Percentiles rank a stretch among this genome's conserved stretches.
phyloP scores from a whole-genome alignment of 2,329 filamentous ascomycete genomes.

The Pseudogymnoascus sp. region DNA sequence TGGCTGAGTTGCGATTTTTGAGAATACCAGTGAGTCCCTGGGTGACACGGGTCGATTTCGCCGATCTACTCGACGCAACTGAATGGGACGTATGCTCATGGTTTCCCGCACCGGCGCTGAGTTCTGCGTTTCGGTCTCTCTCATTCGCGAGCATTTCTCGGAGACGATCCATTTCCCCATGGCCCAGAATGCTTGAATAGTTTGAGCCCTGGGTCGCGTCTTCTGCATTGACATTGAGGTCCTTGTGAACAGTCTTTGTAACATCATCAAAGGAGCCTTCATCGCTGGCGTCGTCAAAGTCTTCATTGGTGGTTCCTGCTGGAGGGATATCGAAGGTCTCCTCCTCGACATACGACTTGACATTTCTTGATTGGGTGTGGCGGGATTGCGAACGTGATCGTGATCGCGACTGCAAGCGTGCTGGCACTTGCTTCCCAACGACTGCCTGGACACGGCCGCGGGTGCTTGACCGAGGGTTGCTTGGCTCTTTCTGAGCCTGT shows the following conservation, averaged over 20 bases:
- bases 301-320: background rate
- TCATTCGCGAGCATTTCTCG: constrained; percentile 12
- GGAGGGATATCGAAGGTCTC: constrained; percentile 39
- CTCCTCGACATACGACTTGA: constrained; percentile 31
- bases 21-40: constrained; percentile 12
- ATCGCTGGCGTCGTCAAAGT: constrained; percentile 5
- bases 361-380: constrained; percentile 27
- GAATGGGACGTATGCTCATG: background rate
- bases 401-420: constrained; percentile 10
- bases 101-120: background rate
- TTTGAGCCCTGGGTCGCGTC: constrained; percentile 10
- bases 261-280: constrained; percentile 11
- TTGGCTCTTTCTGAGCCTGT: background rate
- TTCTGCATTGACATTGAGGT: constrained; percentile 10
- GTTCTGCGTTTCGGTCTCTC: constrained; percentile 7
- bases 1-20: background rate
- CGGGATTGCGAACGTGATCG: constrained; percentile 11
- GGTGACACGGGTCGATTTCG: background rate
- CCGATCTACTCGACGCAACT: background rate
- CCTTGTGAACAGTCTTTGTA: constrained; percentile 12
- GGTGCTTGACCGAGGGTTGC: background rate
- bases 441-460: constrained; percentile 17
- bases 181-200: constrained; percentile 12
- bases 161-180: constrained; percentile 13
- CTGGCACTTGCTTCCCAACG: constrained; percentile 2